These are phyloP conservation scores for Erysimum cheiranthoides DNA, from an alignment of 345 rosid species.

Conservation along the genomic window DNA sequence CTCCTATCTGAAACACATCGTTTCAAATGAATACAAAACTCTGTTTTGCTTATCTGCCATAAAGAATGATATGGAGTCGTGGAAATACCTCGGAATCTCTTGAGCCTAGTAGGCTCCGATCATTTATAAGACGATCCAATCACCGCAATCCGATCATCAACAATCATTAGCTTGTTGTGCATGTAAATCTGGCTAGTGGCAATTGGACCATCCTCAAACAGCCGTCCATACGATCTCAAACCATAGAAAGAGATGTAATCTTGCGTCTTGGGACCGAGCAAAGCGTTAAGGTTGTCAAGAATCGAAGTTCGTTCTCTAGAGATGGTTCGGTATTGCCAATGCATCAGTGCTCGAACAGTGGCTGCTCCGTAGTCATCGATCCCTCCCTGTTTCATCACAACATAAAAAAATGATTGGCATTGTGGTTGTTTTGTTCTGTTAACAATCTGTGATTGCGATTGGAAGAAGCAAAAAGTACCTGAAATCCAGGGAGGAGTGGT, in stretches of 20 bases:
- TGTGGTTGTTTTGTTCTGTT: too few species aligned
- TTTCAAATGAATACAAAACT: too few species aligned
- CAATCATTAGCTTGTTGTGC: slow-evolving; percentile 90
- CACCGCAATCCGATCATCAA: slow-evolving; percentile 70
- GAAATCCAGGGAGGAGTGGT: slow-evolving; percentile 95
- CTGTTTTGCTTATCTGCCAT: too few species aligned
- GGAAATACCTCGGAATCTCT: slow-evolving; percentile 87
- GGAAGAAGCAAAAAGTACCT: slow-evolving; percentile 62
- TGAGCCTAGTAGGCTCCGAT: slow-evolving; percentile 92
- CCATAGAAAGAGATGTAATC: slow-evolving; percentile 92
- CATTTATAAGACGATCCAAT: slow-evolving; percentile 89
- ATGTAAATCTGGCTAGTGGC: slow-evolving; percentile 97
- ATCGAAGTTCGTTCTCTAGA: slow-evolving; percentile 76
- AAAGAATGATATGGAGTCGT: not conserved
- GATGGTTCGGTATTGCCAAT: too few species aligned
- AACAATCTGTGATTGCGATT: too few species aligned
- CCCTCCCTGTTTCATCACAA: too few species aligned
- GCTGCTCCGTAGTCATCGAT: too few species aligned
- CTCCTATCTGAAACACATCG: too few species aligned
- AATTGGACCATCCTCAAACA: slow-evolving; percentile 65
- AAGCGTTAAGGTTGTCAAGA: slow-evolving; percentile 58
- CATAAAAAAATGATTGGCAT: too few species aligned
- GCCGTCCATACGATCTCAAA: slow-evolving; percentile 77
- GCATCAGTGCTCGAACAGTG: too few species aligned
- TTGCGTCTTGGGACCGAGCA: slow-evolving; percentile 65